phyloP scores from a whole-genome alignment of 1,284 basidiomycete genomes.

The Jaminaea rosea region DNA sequence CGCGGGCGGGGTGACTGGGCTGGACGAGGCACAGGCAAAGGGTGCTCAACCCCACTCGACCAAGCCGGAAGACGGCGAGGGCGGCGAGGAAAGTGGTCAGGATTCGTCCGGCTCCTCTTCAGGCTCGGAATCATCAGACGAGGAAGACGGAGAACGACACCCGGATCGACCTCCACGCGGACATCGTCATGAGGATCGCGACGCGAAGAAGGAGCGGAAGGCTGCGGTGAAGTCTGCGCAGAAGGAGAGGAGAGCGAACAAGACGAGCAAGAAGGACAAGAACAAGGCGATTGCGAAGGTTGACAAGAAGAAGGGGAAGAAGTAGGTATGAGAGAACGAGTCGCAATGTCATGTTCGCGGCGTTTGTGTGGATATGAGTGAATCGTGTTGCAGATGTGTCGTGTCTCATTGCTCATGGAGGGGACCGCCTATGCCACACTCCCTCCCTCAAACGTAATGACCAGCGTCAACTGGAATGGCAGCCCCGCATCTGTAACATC shows the following conservation, averaged over 20 bases:
- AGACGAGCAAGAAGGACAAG: constrained; percentile 45
- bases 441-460: constrained; percentile 3
- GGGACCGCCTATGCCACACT: too few species aligned
- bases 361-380: too few species aligned
- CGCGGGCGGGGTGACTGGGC: constrained; percentile 14
- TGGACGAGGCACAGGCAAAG: constrained; percentile 7
- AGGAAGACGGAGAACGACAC: constrained; percentile 2
- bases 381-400: too few species aligned
- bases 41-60: background rate
- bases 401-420: too few species aligned
- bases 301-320: constrained; percentile 32
- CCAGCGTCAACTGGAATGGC: constrained; percentile 57
- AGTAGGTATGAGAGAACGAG: too few species aligned
- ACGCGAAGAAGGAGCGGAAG: constrained; percentile 18
- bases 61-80: background rate
- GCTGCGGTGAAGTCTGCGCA: constrained; percentile 10
- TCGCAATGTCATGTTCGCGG: too few species aligned
- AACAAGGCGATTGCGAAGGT: constrained; percentile 37
- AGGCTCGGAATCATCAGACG: constrained; percentile 1
- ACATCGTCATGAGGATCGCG: constrained; percentile 17
- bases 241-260: constrained; percentile 34
- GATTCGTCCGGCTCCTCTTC: background rate
- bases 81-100: background rate
- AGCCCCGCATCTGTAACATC: constrained; percentile 77
- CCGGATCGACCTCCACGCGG: constrained; percentile 9